Evolutionary conservation across 2,329 filamentous ascomycete species (phyloP).

Genomic region (Aspergillus sp.): DNA sequence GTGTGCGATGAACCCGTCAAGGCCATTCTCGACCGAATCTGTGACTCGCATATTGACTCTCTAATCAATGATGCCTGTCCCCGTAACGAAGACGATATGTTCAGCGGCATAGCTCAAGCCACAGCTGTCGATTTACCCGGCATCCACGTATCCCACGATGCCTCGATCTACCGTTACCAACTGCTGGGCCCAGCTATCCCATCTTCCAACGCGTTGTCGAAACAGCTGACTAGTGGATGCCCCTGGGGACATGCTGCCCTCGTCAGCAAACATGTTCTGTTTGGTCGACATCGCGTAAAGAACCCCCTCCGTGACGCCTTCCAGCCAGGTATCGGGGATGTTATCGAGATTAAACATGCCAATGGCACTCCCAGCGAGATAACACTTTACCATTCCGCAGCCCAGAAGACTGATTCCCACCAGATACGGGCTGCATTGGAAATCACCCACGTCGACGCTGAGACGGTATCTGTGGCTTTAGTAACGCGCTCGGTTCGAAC

Average conservation of each 20-base stretch:
- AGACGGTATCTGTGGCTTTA: background rate
- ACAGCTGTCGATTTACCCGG: background rate
- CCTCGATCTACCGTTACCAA: background rate
- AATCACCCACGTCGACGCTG: background rate
- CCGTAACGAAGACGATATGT: background rate
- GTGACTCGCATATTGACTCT: background rate
- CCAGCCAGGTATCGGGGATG: background rate
- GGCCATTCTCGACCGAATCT: background rate
- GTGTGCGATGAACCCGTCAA: background rate
- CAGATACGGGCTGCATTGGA: background rate
- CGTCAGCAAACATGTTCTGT: background rate
- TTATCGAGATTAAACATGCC: background rate
- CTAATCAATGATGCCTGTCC: accelerated
- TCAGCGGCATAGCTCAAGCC: background rate
- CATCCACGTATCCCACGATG: background rate
- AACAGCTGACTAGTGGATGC: background rate
- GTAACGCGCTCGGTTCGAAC: background rate
- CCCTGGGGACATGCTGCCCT: background rate
- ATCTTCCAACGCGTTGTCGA: background rate
- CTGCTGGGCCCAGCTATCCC: background rate
- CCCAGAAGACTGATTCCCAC: no score
- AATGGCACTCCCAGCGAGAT: background rate
- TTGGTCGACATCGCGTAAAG: background rate
- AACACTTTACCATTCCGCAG: background rate
- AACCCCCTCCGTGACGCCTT: background rate